Base-by-base conservation (phyloP, 2,329 filamentous ascomycete genomes). In the Pseudogymnoascus sp. region DNA sequence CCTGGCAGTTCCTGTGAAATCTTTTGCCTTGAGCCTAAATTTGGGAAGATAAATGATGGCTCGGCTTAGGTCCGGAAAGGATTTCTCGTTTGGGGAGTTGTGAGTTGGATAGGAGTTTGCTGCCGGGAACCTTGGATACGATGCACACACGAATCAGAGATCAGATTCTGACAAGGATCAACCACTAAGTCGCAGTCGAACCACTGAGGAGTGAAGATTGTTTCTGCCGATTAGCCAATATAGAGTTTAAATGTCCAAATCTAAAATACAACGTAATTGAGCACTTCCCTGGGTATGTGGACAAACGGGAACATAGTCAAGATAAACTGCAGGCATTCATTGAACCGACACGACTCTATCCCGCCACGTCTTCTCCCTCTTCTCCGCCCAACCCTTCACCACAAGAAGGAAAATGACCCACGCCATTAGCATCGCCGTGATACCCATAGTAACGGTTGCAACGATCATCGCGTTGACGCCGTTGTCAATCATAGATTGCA, bases 401-500 rank as follows among this genome's bases (percentile, higher is more conserved):
- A 35, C 26, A 63, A 63, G 29, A 40, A 56, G 26, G 37, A 63
- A 63, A 29, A 63, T 63, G 40, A 60, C 50, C 62, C 62, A 63
- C 33, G 50, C 62, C 50, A 63, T 63, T 60, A 63, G 26, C 50
- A 35, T 60, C 31, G 62, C 53, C 19, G 62, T 63, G 50, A 60
- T 33, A 44, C 62, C 50, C 62, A 63, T 63, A 31, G 33, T 60
- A 38, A 63, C 50, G 38, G 50, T 63, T 23, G 62, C 46, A 38
- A 60, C 53, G 37, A 60, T 17, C 50, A 63, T 63, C 26, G 50
- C 50, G 60, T 59, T 59, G 50, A 63, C 42, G 56, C 53, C 35
- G 21, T 62, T 64, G 23, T 64, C 59, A 64, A 62, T 62, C 63
- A 64, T 64, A 29, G 63, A 61, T 42, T 64, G 63, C 9, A 64